Base-by-base conservation (phyloP, 352 stramenopile genomes). In the Phytophthora sojae region DNA sequence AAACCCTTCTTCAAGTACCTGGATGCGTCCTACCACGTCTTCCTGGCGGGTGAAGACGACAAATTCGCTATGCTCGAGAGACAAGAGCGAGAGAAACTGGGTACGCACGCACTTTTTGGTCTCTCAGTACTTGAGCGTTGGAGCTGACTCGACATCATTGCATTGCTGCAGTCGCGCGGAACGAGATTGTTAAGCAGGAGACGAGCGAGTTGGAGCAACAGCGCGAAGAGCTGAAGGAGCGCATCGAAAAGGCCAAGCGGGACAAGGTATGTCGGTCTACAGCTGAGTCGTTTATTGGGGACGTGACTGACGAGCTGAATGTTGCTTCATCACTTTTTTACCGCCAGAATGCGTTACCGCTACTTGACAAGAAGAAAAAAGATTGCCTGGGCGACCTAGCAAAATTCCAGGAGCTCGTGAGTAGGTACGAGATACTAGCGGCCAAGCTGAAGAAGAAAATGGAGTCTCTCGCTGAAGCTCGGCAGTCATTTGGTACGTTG, bases 1-100 rank as follows among this genome's bases (percentile, higher is more conserved):
- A 95, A 95, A 37, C 86, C 80, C 6, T 99, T 99, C 73, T 98
- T 99, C 67, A 87, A 94, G 57, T 99, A 99, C 76, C 72, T 99
- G 4, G 79, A 83, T 62, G 88, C 81, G 25, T 89, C 93, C 5
- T 99, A 99, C 76, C 77, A 77, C 39, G 88, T 90, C 21, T 99
- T 99, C 74, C 75, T 99, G 50, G 77, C 87, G 4, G 94, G 96
- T 37, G 94, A 99, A 64, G 96, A 99, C 64, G 94, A 98, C 35
- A 81, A 89, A 56, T 95, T 92, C 67, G 85, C 90, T 32, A 66
- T 81, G 12, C 77, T 99, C 21, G 93, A 99, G 77, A 79, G 85
- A 39, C 82, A 97, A 37, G 80, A 92, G 44, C 73, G 74, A 50
- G 75, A 67, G 42, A 88, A 90, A 60, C 65, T 83, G 47, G 79